A percentile compares a stretch with the other conserved stretches of the same genome.
Conservation (phyloP, 169 alveolate genomes). For the Cytauxzoon felis region DNA sequence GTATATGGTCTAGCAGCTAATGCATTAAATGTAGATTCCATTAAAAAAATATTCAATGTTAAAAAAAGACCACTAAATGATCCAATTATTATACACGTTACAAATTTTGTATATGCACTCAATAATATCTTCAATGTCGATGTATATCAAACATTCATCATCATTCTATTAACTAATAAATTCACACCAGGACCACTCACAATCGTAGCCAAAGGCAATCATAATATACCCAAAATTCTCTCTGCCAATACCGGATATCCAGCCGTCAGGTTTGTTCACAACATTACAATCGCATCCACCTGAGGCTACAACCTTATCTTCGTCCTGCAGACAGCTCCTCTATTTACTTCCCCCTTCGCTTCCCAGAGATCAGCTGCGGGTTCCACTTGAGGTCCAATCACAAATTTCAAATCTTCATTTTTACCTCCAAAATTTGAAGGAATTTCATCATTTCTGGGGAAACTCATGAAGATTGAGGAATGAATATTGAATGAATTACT, state of each 20-base stretch:
- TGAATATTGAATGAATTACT: no score
- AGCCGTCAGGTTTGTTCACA: constrained; percentile 89
- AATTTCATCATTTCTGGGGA: no score
- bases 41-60: constrained; percentile 80
- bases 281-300: no score
- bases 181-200: constrained; percentile 97
- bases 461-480: no score
- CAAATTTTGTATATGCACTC: constrained; percentile 75
- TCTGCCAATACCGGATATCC: constrained; percentile 85
- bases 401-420: no score
- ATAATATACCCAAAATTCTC: constrained; percentile 71
- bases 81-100: constrained; percentile 92
- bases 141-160: constrained; percentile 61
- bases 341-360: no score
- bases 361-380: no score
- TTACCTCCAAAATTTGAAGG: no score
- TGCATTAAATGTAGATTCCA: constrained; percentile 85
- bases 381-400: no score
- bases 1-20: constrained; percentile 97
- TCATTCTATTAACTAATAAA: constrained; percentile 65
- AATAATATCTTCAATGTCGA: constrained; percentile 73
- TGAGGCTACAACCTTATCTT: no score
- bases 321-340: no score
- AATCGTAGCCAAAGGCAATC: constrained; percentile 80
- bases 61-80: constrained; percentile 92